Conservation (phyloP, 768 basidiomycete species). For the Auricularia sp. region DNA sequence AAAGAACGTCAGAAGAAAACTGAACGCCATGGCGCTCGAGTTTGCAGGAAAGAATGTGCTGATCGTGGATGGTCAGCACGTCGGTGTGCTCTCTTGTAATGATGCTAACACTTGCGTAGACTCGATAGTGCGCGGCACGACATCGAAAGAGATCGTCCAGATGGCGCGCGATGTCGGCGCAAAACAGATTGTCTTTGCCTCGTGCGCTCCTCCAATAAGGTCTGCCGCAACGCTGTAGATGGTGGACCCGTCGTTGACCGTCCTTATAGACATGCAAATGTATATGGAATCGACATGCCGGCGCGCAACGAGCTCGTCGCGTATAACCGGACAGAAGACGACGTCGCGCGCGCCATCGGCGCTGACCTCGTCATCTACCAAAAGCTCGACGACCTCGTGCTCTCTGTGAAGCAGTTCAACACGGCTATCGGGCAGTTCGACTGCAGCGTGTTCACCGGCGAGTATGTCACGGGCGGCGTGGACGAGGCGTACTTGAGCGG, state of each 20-base stretch:
- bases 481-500: constrained; percentile 68
- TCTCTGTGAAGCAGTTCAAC: constrained; percentile 80
- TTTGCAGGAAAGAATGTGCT: constrained; percentile 87
- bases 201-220: constrained; percentile 95
- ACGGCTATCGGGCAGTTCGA: constrained; percentile 69
- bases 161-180: constrained; percentile 99
- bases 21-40: constrained; percentile 98
- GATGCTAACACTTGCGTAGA: constrained; percentile 36
- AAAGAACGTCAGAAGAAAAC: constrained; percentile 89
- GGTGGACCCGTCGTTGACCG: neutral
- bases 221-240: constrained; percentile 16
- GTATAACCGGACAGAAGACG: constrained; percentile 54
- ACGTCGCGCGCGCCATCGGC: constrained; percentile 74
- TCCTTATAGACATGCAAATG: constrained; percentile 64
- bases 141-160: constrained; percentile 95
- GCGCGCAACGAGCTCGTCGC: constrained; percentile 90
- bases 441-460: constrained; percentile 95
- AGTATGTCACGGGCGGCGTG: constrained; percentile 92
- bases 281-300: constrained; percentile 99
- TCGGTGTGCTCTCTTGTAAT: neutral
- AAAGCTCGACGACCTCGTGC: constrained; percentile 75
- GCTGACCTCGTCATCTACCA: constrained; percentile 97
- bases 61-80: constrained; percentile 76
- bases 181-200: constrained; percentile 89
- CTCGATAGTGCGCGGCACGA: constrained; percentile 97